phyloP scores from a whole-genome alignment of 257 asterid species.

The Fraxinus quadrangulata region DNA sequence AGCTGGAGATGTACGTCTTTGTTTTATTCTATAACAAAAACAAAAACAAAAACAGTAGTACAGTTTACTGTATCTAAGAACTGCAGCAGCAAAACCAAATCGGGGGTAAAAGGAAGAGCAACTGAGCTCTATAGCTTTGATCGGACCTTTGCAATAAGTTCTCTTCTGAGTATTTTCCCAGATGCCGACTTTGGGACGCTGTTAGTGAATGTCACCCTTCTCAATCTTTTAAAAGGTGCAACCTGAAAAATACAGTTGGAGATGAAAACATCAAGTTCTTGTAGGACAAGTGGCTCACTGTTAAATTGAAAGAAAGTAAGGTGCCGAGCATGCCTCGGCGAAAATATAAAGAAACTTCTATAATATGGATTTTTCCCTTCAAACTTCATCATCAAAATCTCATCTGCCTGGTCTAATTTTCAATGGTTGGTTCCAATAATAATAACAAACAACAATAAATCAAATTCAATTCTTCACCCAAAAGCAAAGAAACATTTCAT shows the following conservation, averaged over 20 bases:
- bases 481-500: too few relatives aligned
- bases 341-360: background rate
- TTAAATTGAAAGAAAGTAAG: background rate
- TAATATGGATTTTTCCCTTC: background rate
- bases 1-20: too few relatives aligned
- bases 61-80: background rate
- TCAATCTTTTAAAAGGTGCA: constrained; percentile 76
- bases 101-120: background rate
- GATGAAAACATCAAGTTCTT: background rate
- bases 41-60: background rate
- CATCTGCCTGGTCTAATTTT: background rate
- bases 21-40: background rate
- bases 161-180: constrained; percentile 88
- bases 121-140: constrained; percentile 43
- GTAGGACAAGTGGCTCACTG: background rate
- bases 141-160: constrained; percentile 72
- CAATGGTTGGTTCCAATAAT: background rate
- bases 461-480: background rate
- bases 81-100: background rate
- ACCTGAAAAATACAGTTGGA: constrained; percentile 47
- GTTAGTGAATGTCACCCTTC: constrained; percentile 66
- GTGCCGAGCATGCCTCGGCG: background rate
- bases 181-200: constrained; percentile 87
- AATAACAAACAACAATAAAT: background rate
- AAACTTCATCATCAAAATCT: background rate